Evolutionary conservation across 768 basidiomycete species (phyloP).

Genomic region (Suillus decipiens): DNA sequence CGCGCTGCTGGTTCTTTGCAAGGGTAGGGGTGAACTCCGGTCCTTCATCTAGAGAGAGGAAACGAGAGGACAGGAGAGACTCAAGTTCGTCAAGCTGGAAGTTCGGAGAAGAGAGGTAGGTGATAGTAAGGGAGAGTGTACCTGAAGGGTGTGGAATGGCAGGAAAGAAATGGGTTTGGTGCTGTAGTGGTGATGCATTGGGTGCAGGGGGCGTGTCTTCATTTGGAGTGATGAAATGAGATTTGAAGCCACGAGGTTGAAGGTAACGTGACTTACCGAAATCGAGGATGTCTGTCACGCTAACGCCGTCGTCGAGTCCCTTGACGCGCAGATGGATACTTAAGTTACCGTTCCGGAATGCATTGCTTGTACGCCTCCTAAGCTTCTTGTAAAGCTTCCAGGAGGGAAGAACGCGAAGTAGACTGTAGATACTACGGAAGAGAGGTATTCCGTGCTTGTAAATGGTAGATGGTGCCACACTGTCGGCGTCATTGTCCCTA

Average conservation of each 20-base stretch:
- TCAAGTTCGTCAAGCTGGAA: conserved; percentile 80
- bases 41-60: conserved; percentile 68
- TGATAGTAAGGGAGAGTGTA: conserved; percentile 57
- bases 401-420: conserved; percentile 72
- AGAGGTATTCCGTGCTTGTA: conserved; percentile 86
- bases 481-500: conserved; percentile 34
- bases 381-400: conserved; percentile 74
- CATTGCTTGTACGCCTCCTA: conserved; percentile 40
- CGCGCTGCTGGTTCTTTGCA: conserved; percentile 61
- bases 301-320: conserved; percentile 31
- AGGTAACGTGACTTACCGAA: conserved; percentile 40
- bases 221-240: conserved; percentile 12
- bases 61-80: conserved; percentile 70
- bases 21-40: conserved; percentile 73
- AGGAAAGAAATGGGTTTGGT: conserved; percentile 61
- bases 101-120: conserved; percentile 65
- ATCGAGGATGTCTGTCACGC: conserved; percentile 28
- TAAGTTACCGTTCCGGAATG: conserved; percentile 44
- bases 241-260: conserved; percentile 18
- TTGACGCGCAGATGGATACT: conserved; percentile 51
- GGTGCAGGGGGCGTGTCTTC: conserved; percentile 43
- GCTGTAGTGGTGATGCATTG: conserved; percentile 43
- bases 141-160: conserved; percentile 70
- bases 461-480: conserved; percentile 70
- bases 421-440: conserved; percentile 74